phyloP scores from a whole-genome alignment of 257 asterid species.

The Linderniella brevidens region DNA sequence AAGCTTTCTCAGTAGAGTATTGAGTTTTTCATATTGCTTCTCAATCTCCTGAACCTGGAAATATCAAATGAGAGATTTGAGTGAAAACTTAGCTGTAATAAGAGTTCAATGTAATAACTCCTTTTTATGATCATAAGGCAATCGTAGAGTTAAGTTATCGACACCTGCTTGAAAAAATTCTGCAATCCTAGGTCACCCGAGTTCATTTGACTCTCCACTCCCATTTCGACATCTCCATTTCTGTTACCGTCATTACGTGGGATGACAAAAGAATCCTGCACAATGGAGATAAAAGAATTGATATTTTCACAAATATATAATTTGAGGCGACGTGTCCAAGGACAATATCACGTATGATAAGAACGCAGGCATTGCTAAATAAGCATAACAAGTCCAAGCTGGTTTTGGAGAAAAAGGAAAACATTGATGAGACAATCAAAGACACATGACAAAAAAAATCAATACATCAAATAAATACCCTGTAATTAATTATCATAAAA shows the following conservation, averaged over 20 bases:
- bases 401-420: no score
- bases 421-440: no score
- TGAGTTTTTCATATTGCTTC: slow-evolving; percentile 73
- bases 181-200: slow-evolving; percentile 77
- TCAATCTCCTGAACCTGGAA: slow-evolving; percentile 81
- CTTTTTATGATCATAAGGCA: slow-evolving; percentile 7
- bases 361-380: no score
- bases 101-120: no score
- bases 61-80: slow-evolving; percentile 13
- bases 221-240: slow-evolving; percentile 82
- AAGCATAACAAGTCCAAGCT: no score
- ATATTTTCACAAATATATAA: no score
- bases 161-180: slow-evolving; percentile 76
- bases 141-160: slow-evolving; percentile 12
- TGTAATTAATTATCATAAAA: no score
- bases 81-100: slow-evolving; percentile 7
- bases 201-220: slow-evolving; percentile 34
- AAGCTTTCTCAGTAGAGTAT: slow-evolving; percentile 63
- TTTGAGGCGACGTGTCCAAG: no score
- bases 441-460: no score
- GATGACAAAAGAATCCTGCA: slow-evolving; percentile 51
- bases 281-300: slow-evolving; percentile 9
- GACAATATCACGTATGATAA: no score
- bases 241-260: slow-evolving; percentile 43
- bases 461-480: no score